Conservation (phyloP, 352 stramenopile genomes). For the Phytophthora sp. region DNA sequence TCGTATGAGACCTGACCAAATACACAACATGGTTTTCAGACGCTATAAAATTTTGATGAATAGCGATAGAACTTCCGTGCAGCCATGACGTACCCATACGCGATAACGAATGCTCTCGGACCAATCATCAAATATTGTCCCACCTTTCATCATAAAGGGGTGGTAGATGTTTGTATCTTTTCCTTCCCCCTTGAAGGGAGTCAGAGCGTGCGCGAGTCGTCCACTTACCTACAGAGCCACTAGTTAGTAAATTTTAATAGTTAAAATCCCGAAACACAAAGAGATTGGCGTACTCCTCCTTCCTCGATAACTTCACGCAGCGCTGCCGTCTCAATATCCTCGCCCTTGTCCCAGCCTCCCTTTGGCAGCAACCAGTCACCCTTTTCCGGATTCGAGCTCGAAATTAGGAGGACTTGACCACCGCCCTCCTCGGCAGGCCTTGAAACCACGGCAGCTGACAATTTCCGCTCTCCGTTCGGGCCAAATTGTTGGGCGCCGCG, state of each 20-base stretch:
- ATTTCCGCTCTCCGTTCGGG: background rate
- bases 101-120: slow-evolving; percentile 24
- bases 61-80: too few relatives aligned
- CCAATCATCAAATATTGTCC: slow-evolving; percentile 19
- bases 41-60: too few relatives aligned
- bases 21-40: too few relatives aligned
- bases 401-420: slow-evolving; percentile 24
- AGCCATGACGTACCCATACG: slow-evolving; percentile 19
- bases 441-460: slow-evolving; percentile 1
- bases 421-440: background rate
- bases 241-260: slow-evolving; percentile 14
- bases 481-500: background rate
- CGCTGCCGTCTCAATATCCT: background rate
- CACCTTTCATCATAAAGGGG: slow-evolving; percentile 9
- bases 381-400: slow-evolving; percentile 23
- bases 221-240: background rate
- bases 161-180: slow-evolving; percentile 1
- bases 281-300: slow-evolving; percentile 31
- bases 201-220: background rate
- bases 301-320: slow-evolving; percentile 27
- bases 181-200: background rate
- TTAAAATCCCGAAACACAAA: too few relatives aligned
- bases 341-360: slow-evolving; percentile 23
- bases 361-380: slow-evolving; percentile 26
- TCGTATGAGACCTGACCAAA: slow-evolving; percentile 18